Conservation (phyloP, 768 basidiomycete species). For the Amylocystis lapponica region DNA sequence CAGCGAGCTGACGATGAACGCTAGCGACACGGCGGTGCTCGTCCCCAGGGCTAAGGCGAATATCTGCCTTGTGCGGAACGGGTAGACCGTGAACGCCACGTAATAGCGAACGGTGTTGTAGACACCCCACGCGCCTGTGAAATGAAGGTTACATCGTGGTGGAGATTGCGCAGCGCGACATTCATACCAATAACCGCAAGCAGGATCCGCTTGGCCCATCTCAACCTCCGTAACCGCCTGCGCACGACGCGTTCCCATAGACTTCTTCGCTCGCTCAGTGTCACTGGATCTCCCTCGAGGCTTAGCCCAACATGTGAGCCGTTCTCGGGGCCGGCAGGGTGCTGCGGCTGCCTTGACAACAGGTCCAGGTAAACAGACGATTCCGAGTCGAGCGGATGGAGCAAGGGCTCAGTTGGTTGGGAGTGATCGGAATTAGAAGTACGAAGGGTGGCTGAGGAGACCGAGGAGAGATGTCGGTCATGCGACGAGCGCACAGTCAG, state of each 20-base stretch:
- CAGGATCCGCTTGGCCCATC: conserved; percentile 23
- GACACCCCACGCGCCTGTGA: conserved; percentile 50
- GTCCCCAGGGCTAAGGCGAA: conserved; percentile 46
- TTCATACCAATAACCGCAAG: conserved; percentile 33
- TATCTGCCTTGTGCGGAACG: conserved; percentile 34
- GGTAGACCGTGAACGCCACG: conserved; percentile 45
- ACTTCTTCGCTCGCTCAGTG: conserved; percentile 26
- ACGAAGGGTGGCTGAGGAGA: conserved; percentile 24
- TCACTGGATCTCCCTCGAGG: conserved; percentile 27
- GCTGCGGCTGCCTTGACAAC: conserved; percentile 34
- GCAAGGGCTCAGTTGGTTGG: conserved; percentile 26
- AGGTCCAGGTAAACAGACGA: conserved; percentile 32
- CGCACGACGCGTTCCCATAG: conserved; percentile 22
- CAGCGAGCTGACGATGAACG: conserved; percentile 32
- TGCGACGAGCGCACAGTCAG: conserved; percentile 11
- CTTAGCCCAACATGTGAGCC: conserved; percentile 27
- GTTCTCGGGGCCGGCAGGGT: conserved; percentile 32
- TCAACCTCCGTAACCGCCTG: conserved; percentile 30
- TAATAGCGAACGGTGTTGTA: conserved; percentile 66
- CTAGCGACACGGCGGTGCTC: conserved; percentile 36
- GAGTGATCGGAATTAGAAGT: conserved; percentile 24
- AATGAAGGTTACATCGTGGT: too few species aligned
- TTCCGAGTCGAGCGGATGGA: conserved; percentile 18
- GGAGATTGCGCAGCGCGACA: too few species aligned
- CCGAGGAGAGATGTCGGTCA: conserved; percentile 22